These are phyloP conservation scores for Nakazawaea ambrosiae DNA, from an alignment of 805 yeast species.

Conservation along the genomic window DNA sequence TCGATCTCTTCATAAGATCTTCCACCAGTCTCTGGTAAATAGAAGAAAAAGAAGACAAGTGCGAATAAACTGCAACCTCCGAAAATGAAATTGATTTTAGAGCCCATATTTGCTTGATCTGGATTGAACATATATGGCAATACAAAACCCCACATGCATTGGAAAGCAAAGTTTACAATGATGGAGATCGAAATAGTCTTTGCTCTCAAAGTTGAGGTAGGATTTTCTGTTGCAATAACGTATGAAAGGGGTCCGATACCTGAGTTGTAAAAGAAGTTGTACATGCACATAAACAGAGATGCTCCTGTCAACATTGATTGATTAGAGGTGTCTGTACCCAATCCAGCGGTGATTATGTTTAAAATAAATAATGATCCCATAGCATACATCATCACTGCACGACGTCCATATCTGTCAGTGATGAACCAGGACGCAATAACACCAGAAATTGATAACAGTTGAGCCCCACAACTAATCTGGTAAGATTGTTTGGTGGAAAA, in stretches of 20 bases:
- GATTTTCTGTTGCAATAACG: constrained; percentile 14
- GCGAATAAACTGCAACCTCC: constrained; percentile 7
- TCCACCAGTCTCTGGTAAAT: constrained; percentile 52
- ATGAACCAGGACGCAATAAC: constrained; percentile 26
- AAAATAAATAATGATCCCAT: constrained; percentile 18
- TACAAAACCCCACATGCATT: constrained; percentile 8
- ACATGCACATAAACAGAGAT: constrained; percentile 18
- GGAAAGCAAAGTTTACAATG: constrained; percentile 5
- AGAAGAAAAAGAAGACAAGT: constrained; percentile 38
- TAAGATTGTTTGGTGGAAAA: constrained; percentile 32
- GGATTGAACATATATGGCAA: constrained; percentile 11
- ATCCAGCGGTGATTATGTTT: constrained; percentile 21
- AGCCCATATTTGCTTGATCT: constrained; percentile 12
- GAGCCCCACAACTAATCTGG: constrained; percentile 23
- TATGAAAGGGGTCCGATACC: constrained; percentile 25
- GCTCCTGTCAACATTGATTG: constrained; percentile 24
- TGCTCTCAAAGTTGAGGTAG: constrained; percentile 8
- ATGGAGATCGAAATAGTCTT: constrained; percentile 9
- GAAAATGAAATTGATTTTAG: constrained; percentile 10
- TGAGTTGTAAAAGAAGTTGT: constrained; percentile 20
- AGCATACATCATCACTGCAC: constrained; percentile 22
- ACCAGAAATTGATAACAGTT: constrained; percentile 24
- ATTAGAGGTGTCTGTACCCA: constrained; percentile 15
- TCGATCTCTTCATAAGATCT: constrained; percentile 59
- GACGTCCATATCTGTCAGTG: constrained; percentile 24